Percentiles rank a stretch among this genome's conserved stretches.
phyloP scores from a whole-genome alignment of 441 rosid genomes.

The Jatropha podagrica region DNA sequence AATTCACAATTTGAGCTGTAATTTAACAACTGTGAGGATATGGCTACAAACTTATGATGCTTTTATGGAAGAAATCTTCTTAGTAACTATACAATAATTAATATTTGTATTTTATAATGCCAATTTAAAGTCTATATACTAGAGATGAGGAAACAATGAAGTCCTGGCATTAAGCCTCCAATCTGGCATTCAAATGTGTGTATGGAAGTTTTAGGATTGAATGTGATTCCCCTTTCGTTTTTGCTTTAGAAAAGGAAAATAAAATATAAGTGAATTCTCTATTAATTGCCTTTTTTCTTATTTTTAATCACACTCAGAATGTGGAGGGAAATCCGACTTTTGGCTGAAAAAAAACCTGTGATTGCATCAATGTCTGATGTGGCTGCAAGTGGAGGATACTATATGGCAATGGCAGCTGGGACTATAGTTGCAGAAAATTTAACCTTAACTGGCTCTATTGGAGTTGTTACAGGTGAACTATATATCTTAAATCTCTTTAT shows the following conservation, averaged over 20 bases:
- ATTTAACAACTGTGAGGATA: background rate
- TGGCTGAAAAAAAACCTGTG: slow-evolving; percentile 85
- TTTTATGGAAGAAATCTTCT: too few relatives aligned
- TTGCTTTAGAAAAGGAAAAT: slow-evolving; percentile 11
- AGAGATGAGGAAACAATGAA: background rate
- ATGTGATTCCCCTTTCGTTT: background rate
- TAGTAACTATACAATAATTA: background rate
- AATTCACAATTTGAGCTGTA: background rate
- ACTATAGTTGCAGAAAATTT: slow-evolving; percentile 79
- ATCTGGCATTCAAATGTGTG: background rate
- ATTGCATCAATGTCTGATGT: slow-evolving; percentile 96
- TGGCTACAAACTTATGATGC: background rate
- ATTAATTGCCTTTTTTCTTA: background rate
- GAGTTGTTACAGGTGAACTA: slow-evolving; percentile 85
- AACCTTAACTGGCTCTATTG: slow-evolving; percentile 91
- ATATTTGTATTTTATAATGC: background rate
- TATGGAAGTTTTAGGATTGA: too few relatives aligned
- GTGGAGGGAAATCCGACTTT: slow-evolving; percentile 95
- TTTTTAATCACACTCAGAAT: slow-evolving; percentile 52
- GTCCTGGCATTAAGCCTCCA: background rate
- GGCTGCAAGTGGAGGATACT: slow-evolving; percentile 98
- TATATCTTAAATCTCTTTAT: background rate
- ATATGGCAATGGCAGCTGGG: slow-evolving; percentile 96
- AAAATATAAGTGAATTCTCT: background rate
- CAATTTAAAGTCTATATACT: background rate